Base-by-base conservation (phyloP, 1,284 basidiomycete genomes). In the Xerocomus minutiporus region DNA sequence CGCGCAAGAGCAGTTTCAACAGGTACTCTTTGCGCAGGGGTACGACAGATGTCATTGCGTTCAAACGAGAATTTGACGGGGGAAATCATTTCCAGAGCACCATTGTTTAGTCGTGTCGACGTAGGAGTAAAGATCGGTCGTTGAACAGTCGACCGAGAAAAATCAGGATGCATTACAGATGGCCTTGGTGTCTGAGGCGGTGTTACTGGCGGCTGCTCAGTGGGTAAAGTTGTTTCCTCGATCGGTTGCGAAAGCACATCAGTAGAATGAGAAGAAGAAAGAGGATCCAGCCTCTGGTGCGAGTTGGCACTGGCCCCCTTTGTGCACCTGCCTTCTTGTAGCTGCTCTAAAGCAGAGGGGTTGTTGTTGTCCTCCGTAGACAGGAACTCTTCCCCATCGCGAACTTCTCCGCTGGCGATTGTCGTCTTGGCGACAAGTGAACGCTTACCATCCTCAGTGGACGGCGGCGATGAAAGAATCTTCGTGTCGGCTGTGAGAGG, bases 11-110 rank as follows among this genome's bases (percentile, higher is more conserved):
- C 78, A 55, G 80, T 69, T 31, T 75, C 67, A 5, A 86, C 75
- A 8, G 78, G 77, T 45, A 87, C 75, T 54, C 84, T 76, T 45
- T 79, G 77, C 5, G 84, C 83, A 39, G 84, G 84, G 4, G 83
- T 82, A 38, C 75, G 76, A 44, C 61, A 59, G 12, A 71, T 64
- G 40, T 78, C 73, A 41, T 74, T 67, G 5, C 67, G 56, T 23
- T 61, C 72, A 17, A 73, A 60, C 17, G 70, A 69, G 44, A 69
- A 60, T 51, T 73, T 74, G 41, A 58, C 58, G 9, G 73, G 70
- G 8, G 73, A 71, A 31, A 53, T 50, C 44, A 61, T 55, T 49
- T 53, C 61, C 29, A 36, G 42, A 38, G 47, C 2, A 38, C 36
- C 34, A n/a, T 35, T 46, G 26, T 48, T 56, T 3, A 48, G 45